Percentiles rank a stretch among this genome's conserved stretches.
Evolutionary conservation across 2,329 filamentous ascomycete species (phyloP).

Genomic region (Pseudogymnoascus sp.): DNA sequence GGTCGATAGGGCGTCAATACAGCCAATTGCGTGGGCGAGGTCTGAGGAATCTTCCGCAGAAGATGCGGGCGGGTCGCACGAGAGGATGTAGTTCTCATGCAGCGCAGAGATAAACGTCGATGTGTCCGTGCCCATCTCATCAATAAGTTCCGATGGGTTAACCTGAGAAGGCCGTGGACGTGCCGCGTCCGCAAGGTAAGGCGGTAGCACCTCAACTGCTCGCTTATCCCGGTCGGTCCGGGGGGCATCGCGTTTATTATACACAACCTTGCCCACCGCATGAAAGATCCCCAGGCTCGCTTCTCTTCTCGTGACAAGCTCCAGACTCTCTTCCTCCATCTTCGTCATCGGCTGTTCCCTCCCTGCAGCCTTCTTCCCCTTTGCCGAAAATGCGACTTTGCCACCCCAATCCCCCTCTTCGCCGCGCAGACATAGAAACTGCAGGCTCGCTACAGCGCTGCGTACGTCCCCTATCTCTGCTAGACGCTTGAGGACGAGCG

Average conservation of each 20-base stretch:
- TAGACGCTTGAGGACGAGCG: constrained; percentile 67
- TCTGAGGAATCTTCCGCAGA: constrained; percentile 45
- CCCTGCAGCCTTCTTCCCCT: constrained; percentile 53
- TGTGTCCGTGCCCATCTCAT: constrained; percentile 88
- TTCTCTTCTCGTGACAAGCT: constrained; percentile 78
- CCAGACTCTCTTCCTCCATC: constrained; percentile 70
- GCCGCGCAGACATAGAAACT: constrained; percentile 82
- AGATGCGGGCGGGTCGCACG: constrained; percentile 55
- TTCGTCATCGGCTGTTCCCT: constrained; percentile 56
- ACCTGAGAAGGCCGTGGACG: constrained; percentile 59
- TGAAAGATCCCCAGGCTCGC: constrained; percentile 91
- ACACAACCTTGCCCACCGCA: constrained; percentile 88
- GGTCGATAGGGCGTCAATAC: constrained; percentile 78
- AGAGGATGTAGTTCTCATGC: constrained; percentile 88
- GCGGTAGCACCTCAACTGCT: constrained; percentile 48
- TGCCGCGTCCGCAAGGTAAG: constrained; percentile 48
- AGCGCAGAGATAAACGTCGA: constrained; percentile 83
- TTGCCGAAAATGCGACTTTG: constrained; percentile 58
- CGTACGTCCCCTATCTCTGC: constrained; percentile 86
- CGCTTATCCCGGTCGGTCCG: constrained; percentile 32
- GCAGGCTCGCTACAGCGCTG: constrained; percentile 82
- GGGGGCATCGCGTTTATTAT: constrained; percentile 72
- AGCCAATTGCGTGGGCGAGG: constrained; percentile 73
- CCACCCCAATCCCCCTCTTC: constrained; percentile 69
- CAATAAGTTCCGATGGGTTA: constrained; percentile 67